Evolutionary conservation across 176 grass and related monocot genomes (phyloP), one percentile per base, ranked within the genome.

Genomic region (Melocanna baccifera): DNA sequence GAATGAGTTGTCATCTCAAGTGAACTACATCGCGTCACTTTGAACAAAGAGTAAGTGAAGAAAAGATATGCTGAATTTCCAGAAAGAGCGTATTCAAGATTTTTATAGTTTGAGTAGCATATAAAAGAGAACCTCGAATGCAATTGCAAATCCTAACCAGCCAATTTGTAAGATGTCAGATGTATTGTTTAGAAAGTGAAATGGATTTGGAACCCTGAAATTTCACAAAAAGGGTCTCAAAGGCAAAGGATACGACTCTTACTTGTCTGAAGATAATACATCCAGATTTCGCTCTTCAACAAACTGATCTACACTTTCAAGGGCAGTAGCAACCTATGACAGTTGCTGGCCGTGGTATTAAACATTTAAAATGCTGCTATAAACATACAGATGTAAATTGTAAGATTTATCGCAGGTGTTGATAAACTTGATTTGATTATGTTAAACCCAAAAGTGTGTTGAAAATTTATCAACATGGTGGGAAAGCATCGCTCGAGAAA

Each of bases 191-290:
- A 75, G 0, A 40, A 51, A 84, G 5, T 84, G 29, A 48, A 59
- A 11, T 58, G 14, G 12, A 87, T 79, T 71, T 69, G 15, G 14
- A 86, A 36, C 63, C 41, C 52, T 20, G 37, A 48, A 58, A 75
- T 65, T 63, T 39, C 1, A 51, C 34, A 55, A 81, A 65, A 25
- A 46, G 20, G 25, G 5, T 56, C 40, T 51, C 23, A 77, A 72
- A 66, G 56, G 57, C 53, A 56, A 77, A 86, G 30, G 32, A 74
- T 70, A 41, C 1, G 1, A 1, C 58, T 29, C 92, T 77, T 94
- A 92, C 92, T 94, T 89, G 76, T 90, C 87, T 69, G 73, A 59
- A 90, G 90, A 83, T 76, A 94, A 65, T 16, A 86, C 32, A 68
- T 94, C 92, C 52, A 94, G 64, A 59, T 67, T 86, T 80, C 77